Conservation (phyloP, 2,329 filamentous ascomycete species). For the Claviceps arundinis region DNA sequence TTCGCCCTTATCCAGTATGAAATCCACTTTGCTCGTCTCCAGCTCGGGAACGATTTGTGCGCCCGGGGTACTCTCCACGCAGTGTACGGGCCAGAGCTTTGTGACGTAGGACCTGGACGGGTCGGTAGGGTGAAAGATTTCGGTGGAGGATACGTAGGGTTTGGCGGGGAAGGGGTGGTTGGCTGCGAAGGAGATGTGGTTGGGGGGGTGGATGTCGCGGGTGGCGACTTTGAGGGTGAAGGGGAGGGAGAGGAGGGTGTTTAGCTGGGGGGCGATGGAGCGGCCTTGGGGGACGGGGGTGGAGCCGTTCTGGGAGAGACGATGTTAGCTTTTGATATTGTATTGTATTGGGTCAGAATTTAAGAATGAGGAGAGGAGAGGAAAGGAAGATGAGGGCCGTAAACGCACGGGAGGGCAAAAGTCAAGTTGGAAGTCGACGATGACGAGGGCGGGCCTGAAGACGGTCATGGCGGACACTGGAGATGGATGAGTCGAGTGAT, state of each 20-base stretch:
- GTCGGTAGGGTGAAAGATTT: slow-evolving; percentile 54
- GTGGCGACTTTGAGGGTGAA: slow-evolving; percentile 70
- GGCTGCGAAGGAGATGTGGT: slow-evolving; percentile 79
- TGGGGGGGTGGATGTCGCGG: slow-evolving; percentile 76
- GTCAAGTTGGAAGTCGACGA: slow-evolving; percentile 88
- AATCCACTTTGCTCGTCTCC: slow-evolving; percentile 43
- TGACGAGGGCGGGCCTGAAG: slow-evolving; percentile 43
- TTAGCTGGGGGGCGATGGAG: slow-evolving; percentile 56
- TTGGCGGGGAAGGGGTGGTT: slow-evolving; percentile 54
- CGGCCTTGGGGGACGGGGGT: slow-evolving; percentile 69
- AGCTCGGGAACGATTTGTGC: slow-evolving; percentile 64
- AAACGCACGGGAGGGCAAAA: slow-evolving; percentile 68
- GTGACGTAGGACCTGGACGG: slow-evolving; percentile 48
- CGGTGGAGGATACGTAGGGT: slow-evolving; percentile 53
- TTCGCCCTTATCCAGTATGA: slow-evolving; percentile 65
- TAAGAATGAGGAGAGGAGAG: not conserved
- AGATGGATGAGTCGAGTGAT: not conserved
- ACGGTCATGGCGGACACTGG: slow-evolving; percentile 1
- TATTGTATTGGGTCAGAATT: too few relatives aligned
- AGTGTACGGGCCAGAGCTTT: slow-evolving; percentile 82
- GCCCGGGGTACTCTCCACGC: slow-evolving; percentile 62
- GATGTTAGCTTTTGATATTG: not conserved
- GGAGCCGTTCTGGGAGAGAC: slow-evolving; percentile 53
- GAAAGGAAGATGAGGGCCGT: not conserved
- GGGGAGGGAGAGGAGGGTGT: slow-evolving; percentile 56